phyloP scores from a whole-genome alignment of 2,329 filamentous ascomycete genomes.

The Sordariomycetes sp. region DNA sequence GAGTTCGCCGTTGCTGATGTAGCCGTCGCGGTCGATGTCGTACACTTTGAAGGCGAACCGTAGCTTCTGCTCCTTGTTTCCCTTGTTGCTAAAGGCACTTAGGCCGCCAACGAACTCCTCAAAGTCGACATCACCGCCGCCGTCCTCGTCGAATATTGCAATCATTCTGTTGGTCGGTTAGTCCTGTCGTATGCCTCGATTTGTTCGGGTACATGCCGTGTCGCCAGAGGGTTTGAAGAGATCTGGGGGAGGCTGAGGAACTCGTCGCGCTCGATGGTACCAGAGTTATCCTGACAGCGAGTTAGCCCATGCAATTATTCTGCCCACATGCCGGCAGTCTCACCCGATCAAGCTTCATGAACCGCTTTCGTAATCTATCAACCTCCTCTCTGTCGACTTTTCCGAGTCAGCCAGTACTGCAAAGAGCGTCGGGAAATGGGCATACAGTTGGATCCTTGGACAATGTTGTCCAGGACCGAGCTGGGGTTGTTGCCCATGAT shows the following conservation, averaged over 20 bases:
- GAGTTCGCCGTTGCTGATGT: slow-evolving; percentile 96
- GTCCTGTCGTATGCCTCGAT: background rate
- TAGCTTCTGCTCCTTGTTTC: slow-evolving; percentile 98
- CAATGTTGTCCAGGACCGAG: slow-evolving; percentile 85
- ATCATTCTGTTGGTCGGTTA: slow-evolving; percentile 63
- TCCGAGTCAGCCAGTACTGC: slow-evolving; percentile 6
- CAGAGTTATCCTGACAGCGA: slow-evolving; percentile 73
- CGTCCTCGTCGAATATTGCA: slow-evolving; percentile 97
- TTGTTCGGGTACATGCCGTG: slow-evolving; percentile 50
- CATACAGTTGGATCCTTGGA: slow-evolving; percentile 91
- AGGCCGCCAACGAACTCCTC: slow-evolving; percentile 96
- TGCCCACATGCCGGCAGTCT: slow-evolving; percentile 10
- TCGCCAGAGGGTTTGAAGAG: slow-evolving; percentile 93
- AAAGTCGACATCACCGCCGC: slow-evolving; percentile 95
- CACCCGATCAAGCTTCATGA: slow-evolving; percentile 99
- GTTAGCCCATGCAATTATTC: background rate
- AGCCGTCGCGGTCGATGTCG: slow-evolving; percentile 97
- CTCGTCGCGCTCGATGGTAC: slow-evolving; percentile 96
- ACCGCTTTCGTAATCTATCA: slow-evolving; percentile 87
- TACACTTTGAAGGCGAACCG: slow-evolving; percentile 98
- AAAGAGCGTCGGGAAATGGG: slow-evolving; percentile 2
- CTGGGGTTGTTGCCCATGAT: slow-evolving; percentile 65
- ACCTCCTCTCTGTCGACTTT: slow-evolving; percentile 95
- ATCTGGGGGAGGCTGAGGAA: slow-evolving; percentile 96
- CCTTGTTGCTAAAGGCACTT: slow-evolving; percentile 92